These are phyloP conservation scores for Dactylellina sp. DNA, from an alignment of 2,329 filamentous ascomycete species.

Conservation along the genomic window DNA sequence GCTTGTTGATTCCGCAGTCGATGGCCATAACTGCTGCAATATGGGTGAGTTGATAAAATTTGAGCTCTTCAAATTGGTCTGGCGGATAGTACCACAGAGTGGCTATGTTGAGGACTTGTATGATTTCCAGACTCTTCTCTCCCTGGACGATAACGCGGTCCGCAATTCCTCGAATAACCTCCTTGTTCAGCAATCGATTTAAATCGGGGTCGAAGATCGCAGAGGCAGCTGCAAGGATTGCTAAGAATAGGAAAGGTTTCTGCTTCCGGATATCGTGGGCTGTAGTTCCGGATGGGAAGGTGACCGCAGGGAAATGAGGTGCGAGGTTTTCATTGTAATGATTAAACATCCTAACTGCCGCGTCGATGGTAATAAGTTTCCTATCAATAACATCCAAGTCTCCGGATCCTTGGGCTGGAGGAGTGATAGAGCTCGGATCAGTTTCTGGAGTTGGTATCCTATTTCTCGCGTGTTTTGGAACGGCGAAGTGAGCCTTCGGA, in stretches of 20 bases:
- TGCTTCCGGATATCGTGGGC: conserved; percentile 58
- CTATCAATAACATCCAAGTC: conserved; percentile 66
- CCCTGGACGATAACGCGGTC: conserved; percentile 60
- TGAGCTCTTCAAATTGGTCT: conserved; percentile 60
- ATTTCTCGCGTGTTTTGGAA: conserved; percentile 60
- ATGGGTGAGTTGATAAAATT: conserved; percentile 61
- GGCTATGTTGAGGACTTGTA: conserved; percentile 59
- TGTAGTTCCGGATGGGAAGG: conserved; percentile 59
- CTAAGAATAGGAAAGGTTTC: conserved; percentile 60
- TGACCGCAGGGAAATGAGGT: conserved; percentile 59
- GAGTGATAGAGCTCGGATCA: conserved; percentile 54
- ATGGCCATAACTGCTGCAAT: conserved; percentile 60
- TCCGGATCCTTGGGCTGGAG: conserved; percentile 52
- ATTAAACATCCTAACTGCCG: conserved; percentile 67
- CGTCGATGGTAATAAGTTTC: conserved; percentile 68
- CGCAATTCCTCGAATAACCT: conserved; percentile 58
- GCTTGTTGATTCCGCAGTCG: conserved; percentile 59
- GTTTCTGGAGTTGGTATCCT: conserved; percentile 55
- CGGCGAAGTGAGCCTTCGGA: conserved; percentile 49
- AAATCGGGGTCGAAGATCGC: conserved; percentile 58
- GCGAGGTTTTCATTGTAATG: conserved; percentile 60
- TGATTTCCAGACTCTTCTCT: conserved; percentile 60
- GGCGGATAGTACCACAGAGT: conserved; percentile 60
- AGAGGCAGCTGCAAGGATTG: conserved; percentile 60
- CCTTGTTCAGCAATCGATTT: conserved; percentile 58